Percentiles rank a stretch among this genome's conserved stretches.
Evolutionary conservation across 1,284 basidiomycete species (phyloP).

Genomic region (Tetrapyrgos nigripes): DNA sequence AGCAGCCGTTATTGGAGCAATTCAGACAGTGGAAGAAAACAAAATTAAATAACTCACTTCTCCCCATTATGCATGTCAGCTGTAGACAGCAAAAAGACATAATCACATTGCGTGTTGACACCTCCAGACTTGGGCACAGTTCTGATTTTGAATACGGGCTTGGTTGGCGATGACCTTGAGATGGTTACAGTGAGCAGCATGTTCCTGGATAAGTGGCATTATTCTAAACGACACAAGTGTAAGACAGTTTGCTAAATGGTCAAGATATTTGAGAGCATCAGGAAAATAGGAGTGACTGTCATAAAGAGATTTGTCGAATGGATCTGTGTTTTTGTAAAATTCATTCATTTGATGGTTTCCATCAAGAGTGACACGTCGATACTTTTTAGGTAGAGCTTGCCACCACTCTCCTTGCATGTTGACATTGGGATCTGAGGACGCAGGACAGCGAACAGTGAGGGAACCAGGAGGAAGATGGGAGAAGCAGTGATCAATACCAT

Average conservation of each 20-base stretch:
- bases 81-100: not conserved
- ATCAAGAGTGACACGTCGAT: not conserved
- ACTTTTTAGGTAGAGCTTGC: not conserved
- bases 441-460: conserved; percentile 24
- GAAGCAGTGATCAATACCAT: conserved; percentile 29
- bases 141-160: not conserved
- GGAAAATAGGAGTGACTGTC: conserved; percentile 1
- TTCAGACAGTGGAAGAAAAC: not conserved
- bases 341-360: not conserved
- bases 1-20: not conserved
- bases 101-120: not conserved
- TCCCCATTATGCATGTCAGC: conserved; percentile 2
- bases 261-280: not conserved
- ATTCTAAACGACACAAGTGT: not conserved
- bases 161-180: conserved; percentile 3
- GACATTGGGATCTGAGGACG: conserved; percentile 22
- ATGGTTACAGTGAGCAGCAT: not conserved
- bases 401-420: too few relatives aligned
- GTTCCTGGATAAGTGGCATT: not conserved
- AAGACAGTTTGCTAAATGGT: too few relatives aligned
- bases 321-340: not conserved
- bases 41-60: not conserved
- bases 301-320: not conserved
- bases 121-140: not conserved
- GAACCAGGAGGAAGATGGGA: conserved; percentile 17